Conservation (phyloP, 2,329 filamentous ascomycete genomes). For the Neobulgaria alba region DNA sequence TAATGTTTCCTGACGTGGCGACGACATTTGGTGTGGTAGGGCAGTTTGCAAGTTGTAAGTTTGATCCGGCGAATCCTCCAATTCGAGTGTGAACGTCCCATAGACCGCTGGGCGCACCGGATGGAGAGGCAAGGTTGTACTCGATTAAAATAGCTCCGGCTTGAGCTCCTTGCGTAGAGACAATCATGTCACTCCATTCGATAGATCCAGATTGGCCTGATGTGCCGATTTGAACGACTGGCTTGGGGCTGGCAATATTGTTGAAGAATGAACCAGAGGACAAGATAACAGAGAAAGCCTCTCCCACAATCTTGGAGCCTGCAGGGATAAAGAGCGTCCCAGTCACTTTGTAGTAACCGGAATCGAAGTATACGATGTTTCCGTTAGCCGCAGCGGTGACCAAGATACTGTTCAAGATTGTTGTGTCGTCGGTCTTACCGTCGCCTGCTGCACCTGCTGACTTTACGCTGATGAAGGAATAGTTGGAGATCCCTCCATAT, state of each 20-base stretch:
- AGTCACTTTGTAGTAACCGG: constrained; percentile 44
- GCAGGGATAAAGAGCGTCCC: constrained; percentile 37
- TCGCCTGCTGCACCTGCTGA: constrained; percentile 38
- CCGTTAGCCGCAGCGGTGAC: constrained; percentile 36
- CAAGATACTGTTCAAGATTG: constrained; percentile 47
- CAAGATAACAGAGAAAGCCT: constrained; percentile 33
- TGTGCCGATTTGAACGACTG: constrained; percentile 42
- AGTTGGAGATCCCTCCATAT: constrained; percentile 33
- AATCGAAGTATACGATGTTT: constrained; percentile 46
- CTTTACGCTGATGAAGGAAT: constrained; percentile 36
- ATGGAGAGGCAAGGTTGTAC: constrained; percentile 17
- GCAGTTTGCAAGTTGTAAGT: constrained; percentile 15
- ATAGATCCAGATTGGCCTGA: constrained; percentile 46
- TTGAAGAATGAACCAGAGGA: constrained; percentile 35
- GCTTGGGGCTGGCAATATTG: constrained; percentile 34
- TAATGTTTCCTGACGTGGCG: constrained; percentile 22
- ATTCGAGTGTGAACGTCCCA: constrained; percentile 36
- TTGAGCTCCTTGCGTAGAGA: constrained; percentile 25
- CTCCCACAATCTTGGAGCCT: constrained; percentile 31
- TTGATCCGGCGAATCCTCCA: constrained; percentile 34
- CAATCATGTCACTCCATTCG: constrained; percentile 53
- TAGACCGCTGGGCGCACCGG: constrained; percentile 42
- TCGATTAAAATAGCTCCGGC: constrained; percentile 1
- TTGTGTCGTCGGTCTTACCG: constrained; percentile 48
- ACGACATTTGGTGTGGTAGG: constrained; percentile 56